Base-by-base conservation (phyloP, 2,329 filamentous ascomycete species). In the Calonectria hawksworthii region DNA sequence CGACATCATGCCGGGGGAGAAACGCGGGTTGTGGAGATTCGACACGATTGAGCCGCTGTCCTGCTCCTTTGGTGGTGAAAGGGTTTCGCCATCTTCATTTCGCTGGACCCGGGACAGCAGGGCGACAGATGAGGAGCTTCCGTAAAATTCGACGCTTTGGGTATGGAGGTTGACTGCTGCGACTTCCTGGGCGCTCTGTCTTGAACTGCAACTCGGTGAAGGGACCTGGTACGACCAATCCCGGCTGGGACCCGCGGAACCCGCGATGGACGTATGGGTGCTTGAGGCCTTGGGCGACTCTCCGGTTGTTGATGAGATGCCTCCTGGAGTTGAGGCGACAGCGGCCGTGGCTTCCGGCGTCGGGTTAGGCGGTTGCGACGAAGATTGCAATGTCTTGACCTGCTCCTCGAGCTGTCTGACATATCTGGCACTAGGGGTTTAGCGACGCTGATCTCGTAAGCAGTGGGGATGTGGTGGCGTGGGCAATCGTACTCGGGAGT, bases 91-190 rank as follows among this genome's bases (percentile, higher is more conserved):
- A 26, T 67, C 67, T 38, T 70, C 67, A 13, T 82, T 83, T 4
- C 80, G 78, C 70, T 86, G 82, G 5, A 89, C 78, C 67, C 86
- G 85, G 2, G 85, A 86, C 13, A 89, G 82, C 3, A 88, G 83
- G 5, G 87, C 86, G 1, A 87, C 85, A 0, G 88, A 89, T 0
- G 72, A 75, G 1, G 87, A 87, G 73, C 85, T 87, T 5, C 88
- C 87, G 73, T 89, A 87, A 47, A 88, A 89, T 74, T 89, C 87
- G 38, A 88, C 84, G 68, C 84, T 85, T 34, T 84, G 85, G 0
- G 87, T 89, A 56, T 88, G 86, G 14, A 82, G 82, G 72, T 88
- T 88, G 47, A 88, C 81, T 34, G 87, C 86, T 5, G 83, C 85
- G 51, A 88, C 83, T 68, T 88, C 86, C 28, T 86, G 79, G 18